Conservation (phyloP, 1,284 basidiomycete genomes). For the Irpex sp. region DNA sequence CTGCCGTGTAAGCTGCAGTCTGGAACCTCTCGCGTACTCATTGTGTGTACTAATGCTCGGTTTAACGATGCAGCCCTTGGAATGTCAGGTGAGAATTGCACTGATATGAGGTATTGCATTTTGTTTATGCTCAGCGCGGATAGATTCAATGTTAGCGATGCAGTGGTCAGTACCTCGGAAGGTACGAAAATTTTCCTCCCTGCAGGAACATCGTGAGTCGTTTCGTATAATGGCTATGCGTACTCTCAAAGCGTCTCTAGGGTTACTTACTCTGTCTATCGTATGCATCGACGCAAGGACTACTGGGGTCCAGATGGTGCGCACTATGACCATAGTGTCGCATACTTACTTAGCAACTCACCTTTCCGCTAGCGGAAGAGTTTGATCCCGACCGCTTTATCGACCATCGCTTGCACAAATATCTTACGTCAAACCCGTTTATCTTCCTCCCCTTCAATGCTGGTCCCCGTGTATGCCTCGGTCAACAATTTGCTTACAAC, state of each 20-base stretch:
- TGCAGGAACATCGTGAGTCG: slow-evolving; percentile 16
- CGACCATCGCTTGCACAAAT: slow-evolving; percentile 47
- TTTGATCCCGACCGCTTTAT: slow-evolving; percentile 64
- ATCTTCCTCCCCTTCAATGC: slow-evolving; percentile 63
- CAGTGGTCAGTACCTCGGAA: slow-evolving; percentile 18
- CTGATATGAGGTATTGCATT: too few relatives aligned
- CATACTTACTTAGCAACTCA: background rate
- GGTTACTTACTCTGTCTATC: slow-evolving; percentile 22
- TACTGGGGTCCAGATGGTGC: slow-evolving; percentile 27
- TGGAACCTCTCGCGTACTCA: too few relatives aligned
- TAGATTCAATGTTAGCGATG: slow-evolving; percentile 15
- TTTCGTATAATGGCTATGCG: background rate
- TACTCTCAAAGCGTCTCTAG: background rate
- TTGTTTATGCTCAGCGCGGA: too few relatives aligned
- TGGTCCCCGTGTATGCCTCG: slow-evolving; percentile 55
- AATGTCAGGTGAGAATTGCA: slow-evolving; percentile 18
- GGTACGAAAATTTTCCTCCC: slow-evolving; percentile 24
- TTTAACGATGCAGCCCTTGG: slow-evolving; percentile 18
- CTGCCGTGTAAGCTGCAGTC: slow-evolving; percentile 28
- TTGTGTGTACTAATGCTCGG: too few relatives aligned
- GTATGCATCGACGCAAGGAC: slow-evolving; percentile 28
- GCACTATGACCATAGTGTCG: background rate
- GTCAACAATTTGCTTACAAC: slow-evolving; percentile 50
- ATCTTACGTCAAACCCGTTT: slow-evolving; percentile 52
- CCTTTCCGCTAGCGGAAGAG: slow-evolving; percentile 32